These are phyloP conservation scores for Salvia rosmarinus DNA, from an alignment of 257 asterid genomes.

Conservation along the genomic window DNA sequence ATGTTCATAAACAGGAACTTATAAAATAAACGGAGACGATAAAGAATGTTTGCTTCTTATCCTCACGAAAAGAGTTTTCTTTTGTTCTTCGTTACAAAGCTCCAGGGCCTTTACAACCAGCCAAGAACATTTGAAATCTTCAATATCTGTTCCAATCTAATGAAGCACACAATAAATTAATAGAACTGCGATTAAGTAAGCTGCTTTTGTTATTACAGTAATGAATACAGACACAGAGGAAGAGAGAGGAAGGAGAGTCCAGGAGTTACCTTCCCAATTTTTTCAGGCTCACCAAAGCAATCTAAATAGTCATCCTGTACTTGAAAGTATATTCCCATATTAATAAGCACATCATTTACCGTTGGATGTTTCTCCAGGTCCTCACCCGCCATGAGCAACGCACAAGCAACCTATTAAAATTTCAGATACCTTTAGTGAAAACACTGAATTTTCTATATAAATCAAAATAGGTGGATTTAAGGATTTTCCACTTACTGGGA, in stretches of 20 bases:
- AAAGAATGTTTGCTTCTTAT: constrained; percentile 25
- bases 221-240: neutral
- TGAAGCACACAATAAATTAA: constrained; percentile 23
- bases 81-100: constrained; percentile 77
- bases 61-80: constrained; percentile 70
- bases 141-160: constrained; percentile 95
- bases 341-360: constrained; percentile 72
- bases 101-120: constrained; percentile 94
- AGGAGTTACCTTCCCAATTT: constrained; percentile 74
- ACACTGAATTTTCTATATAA: constrained; percentile 12
- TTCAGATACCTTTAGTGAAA: constrained; percentile 19
- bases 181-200: neutral
- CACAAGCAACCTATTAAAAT: constrained; percentile 80
- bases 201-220: neutral
- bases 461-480: constrained; percentile 13
- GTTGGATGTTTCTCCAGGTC: constrained; percentile 61
- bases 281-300: constrained; percentile 77
- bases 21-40: neutral
- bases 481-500: constrained; percentile 64
- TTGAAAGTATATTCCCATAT: constrained; percentile 96
- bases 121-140: constrained; percentile 97
- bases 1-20: constrained; percentile 23
- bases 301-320: constrained; percentile 93
- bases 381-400: constrained; percentile 91
- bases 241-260: neutral